Evolutionary conservation across 2,329 filamentous ascomycete genomes (phyloP).

Genomic region (Neofusicoccum umdonicola): DNA sequence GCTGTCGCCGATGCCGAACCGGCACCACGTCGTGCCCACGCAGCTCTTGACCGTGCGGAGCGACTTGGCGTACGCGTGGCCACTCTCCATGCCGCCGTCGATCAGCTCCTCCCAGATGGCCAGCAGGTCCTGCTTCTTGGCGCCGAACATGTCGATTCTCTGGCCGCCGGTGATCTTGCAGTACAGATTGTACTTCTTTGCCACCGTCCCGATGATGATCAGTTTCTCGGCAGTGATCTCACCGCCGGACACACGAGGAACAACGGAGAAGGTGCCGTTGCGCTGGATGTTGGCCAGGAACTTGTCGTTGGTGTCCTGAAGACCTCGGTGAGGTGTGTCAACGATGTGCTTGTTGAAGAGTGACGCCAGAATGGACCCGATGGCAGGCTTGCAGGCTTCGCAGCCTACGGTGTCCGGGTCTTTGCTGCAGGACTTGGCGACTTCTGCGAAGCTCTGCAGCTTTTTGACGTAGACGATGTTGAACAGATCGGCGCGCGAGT

Average conservation of each 20-base stretch:
- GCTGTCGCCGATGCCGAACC: constrained; percentile 84
- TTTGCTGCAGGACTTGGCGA: constrained; percentile 77
- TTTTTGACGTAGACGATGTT: constrained; percentile 83
- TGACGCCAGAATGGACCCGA: constrained; percentile 77
- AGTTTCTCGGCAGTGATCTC: constrained; percentile 87
- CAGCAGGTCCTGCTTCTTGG: constrained; percentile 79
- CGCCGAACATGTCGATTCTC: constrained; percentile 90
- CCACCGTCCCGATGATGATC: constrained; percentile 78
- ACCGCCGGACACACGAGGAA: constrained; percentile 77
- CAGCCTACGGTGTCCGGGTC: constrained; percentile 73
- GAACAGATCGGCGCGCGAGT: constrained; percentile 84
- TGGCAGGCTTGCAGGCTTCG: constrained; percentile 80
- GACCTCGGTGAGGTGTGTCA: constrained; percentile 65
- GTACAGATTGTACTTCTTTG: constrained; percentile 80
- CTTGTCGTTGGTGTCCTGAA: constrained; percentile 88
- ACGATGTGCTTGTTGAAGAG: constrained; percentile 84
- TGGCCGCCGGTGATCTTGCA: constrained; percentile 92
- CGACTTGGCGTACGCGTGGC: constrained; percentile 87
- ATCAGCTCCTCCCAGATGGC: constrained; percentile 79
- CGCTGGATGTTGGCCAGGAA: constrained; percentile 88
- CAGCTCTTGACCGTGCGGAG: constrained; percentile 88
- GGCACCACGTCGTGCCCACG: constrained; percentile 87
- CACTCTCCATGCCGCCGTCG: constrained; percentile 83
- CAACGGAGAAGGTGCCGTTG: constrained; percentile 85
- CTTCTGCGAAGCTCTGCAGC: constrained; percentile 66